phyloP scores from a whole-genome alignment of 2,329 filamentous ascomycete species.

The Penicillium aurantiogriseum region DNA sequence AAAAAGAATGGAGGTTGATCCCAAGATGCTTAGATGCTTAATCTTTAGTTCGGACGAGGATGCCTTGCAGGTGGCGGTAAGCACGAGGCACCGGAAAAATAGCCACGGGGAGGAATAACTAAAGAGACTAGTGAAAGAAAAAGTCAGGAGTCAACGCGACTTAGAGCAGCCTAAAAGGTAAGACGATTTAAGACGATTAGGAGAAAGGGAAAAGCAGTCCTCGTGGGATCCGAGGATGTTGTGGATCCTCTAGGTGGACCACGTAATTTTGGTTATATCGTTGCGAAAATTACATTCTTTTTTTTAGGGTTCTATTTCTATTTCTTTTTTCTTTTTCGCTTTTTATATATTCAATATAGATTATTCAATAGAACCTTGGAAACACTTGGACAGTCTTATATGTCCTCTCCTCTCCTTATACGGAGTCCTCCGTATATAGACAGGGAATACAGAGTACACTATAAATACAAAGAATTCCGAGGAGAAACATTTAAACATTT shows the following conservation, averaged over 20 bases:
- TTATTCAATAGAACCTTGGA: too few species aligned
- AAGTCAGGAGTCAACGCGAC: slow-evolving; percentile 23
- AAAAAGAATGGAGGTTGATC: slow-evolving; percentile 23
- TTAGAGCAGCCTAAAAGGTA: slow-evolving; percentile 30
- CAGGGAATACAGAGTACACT: background rate
- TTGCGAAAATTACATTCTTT: slow-evolving; percentile 7
- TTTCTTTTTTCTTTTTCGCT: background rate
- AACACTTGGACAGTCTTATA: background rate
- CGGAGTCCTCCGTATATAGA: background rate
- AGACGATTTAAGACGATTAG: slow-evolving; percentile 18
- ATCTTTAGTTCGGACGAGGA: slow-evolving; percentile 37
- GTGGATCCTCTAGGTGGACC: slow-evolving; percentile 28
- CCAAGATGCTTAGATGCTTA: slow-evolving; percentile 44
- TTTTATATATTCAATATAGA: background rate
- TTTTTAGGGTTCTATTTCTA: background rate
- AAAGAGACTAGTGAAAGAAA: slow-evolving; percentile 10
- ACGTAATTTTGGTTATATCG: slow-evolving; percentile 22
- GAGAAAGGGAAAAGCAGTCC: slow-evolving; percentile 6
- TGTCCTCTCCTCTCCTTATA: background rate
- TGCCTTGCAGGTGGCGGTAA: slow-evolving; percentile 41
- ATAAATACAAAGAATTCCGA: background rate
- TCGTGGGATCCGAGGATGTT: slow-evolving; percentile 38
- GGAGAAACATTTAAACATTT: background rate
- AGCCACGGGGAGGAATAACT: background rate
- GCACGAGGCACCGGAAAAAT: slow-evolving; percentile 33